Evolutionary conservation across 805 yeast genomes (phyloP).

Genomic region (Sporopachydermia quercuum): DNA sequence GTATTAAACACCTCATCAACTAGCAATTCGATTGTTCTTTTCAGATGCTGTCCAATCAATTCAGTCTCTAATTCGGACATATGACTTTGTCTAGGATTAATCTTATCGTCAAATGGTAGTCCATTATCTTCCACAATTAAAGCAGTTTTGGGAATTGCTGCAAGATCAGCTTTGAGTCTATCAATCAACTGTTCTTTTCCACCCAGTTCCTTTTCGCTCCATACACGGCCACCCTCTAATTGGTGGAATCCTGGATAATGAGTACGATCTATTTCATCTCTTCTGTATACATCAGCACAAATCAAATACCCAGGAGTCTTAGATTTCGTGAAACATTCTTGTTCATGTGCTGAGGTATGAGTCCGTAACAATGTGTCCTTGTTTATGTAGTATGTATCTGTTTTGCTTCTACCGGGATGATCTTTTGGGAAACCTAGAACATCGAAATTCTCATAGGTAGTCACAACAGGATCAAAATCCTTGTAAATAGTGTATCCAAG

Average conservation of each 20-base stretch:
- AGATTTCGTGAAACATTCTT: slow-evolving; percentile 56
- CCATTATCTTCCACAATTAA: slow-evolving; percentile 67
- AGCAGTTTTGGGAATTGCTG: slow-evolving; percentile 45
- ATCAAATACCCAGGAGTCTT: slow-evolving; percentile 79
- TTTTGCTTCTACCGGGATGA: slow-evolving; percentile 85
- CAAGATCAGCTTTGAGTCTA: slow-evolving; percentile 43
- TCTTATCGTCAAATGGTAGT: slow-evolving; percentile 33
- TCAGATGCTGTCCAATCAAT: slow-evolving; percentile 61
- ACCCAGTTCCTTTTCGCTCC: slow-evolving; percentile 40
- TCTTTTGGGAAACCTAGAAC: slow-evolving; percentile 80
- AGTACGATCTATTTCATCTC: slow-evolving; percentile 90
- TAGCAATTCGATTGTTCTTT: slow-evolving; percentile 70
- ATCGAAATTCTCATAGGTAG: slow-evolving; percentile 77
- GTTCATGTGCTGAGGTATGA: slow-evolving; percentile 95
- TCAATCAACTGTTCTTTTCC: slow-evolving; percentile 21
- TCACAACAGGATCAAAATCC: slow-evolving; percentile 70
- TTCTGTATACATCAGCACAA: slow-evolving; percentile 88
- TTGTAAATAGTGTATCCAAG: slow-evolving; percentile 68
- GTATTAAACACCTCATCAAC: slow-evolving; percentile 71
- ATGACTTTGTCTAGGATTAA: slow-evolving; percentile 69
- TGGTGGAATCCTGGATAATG: slow-evolving; percentile 98
- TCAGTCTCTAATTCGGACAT: slow-evolving; percentile 59
- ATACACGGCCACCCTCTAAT: slow-evolving; percentile 88
- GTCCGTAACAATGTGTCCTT: slow-evolving; percentile 62
- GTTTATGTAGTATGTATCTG: slow-evolving; percentile 88